Conservation (phyloP, 495 filamentous ascomycete species). For the Talaromyces trachyspermus region DNA sequence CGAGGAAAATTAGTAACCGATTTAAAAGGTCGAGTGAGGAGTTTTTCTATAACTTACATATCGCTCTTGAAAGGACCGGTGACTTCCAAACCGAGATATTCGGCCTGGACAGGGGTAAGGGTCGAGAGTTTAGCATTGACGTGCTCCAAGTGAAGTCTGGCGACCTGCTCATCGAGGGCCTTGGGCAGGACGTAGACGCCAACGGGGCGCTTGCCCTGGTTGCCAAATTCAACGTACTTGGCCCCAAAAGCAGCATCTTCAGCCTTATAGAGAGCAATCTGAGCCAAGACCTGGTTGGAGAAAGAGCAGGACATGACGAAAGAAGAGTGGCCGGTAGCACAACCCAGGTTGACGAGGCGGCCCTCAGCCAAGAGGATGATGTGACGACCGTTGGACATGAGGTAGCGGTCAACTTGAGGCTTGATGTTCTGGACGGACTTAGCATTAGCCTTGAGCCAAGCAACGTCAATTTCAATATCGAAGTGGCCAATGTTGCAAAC, state of each 20-base stretch:
- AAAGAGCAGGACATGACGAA: conserved; percentile 99
- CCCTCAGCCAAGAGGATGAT: conserved; percentile 98
- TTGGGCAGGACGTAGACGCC: conserved; percentile 97
- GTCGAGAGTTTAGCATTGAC: conserved; percentile 89
- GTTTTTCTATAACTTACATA: conserved; percentile 33
- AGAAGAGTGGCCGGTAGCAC: conserved; percentile 97
- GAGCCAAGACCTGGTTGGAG: conserved; percentile 99
- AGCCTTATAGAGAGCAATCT: conserved; percentile 96
- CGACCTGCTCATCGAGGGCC: conserved; percentile 97
- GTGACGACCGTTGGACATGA: conserved; percentile 88
- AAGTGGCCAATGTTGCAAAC: conserved; percentile 99
- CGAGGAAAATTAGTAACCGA: conserved; percentile 7
- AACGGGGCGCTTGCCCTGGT: conserved; percentile 78
- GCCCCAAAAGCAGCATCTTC: conserved; percentile 77
- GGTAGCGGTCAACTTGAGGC: conserved; percentile 97
- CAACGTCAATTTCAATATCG: conserved; percentile 99
- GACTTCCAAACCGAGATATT: conserved; percentile 79
- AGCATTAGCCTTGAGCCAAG: conserved; percentile 96
- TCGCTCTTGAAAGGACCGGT: conserved; percentile 96
- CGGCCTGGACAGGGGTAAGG: conserved; percentile 77
- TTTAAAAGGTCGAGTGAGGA: background rate
- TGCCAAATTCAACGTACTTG: conserved; percentile 95
- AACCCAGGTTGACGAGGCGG: conserved; percentile 97
- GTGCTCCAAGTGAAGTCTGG: conserved; percentile 84
- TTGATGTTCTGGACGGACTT: conserved; percentile 96